Percentiles rank a stretch among this genome's conserved stretches.
Conservation (phyloP, 1,139 yeast species). For the Kodamaea sp. region DNA sequence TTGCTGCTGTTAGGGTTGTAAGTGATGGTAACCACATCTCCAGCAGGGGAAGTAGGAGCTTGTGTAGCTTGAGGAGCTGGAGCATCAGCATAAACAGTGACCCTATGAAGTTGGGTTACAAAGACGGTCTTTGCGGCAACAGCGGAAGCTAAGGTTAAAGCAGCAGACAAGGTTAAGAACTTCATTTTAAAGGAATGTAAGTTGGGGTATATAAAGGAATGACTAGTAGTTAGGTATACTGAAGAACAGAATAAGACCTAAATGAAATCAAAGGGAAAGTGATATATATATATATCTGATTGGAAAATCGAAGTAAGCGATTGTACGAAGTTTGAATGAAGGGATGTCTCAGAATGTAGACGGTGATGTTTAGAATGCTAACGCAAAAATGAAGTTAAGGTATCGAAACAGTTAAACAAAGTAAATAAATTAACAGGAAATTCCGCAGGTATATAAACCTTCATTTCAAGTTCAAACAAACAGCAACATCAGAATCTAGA, state of each 20-base stretch:
- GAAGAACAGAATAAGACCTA: conserved; percentile 2
- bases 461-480: too few species aligned
- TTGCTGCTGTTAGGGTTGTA: conserved; percentile 2
- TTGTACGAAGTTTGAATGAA: too few species aligned
- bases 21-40: conserved; percentile 1
- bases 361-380: too few species aligned
- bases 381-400: too few species aligned
- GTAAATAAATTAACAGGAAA: too few species aligned
- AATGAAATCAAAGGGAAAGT: too few species aligned
- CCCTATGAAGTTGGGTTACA: conserved; percentile 24
- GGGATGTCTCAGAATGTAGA: too few species aligned
- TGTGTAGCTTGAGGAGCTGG: conserved; percentile 2
- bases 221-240: conserved; percentile 1
- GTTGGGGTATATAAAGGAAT: conserved; percentile 1
- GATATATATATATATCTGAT: too few species aligned
- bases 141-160: conserved; percentile 14
- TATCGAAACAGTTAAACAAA: too few species aligned
- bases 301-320: too few species aligned
- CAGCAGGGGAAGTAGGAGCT: conserved; percentile 3
- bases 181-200: conserved; percentile 14
- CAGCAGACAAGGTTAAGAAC: conserved; percentile 17
- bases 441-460: too few species aligned
- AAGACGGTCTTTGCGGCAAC: conserved; percentile 21
- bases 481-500: too few species aligned
- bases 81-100: conserved; percentile 19